These are phyloP conservation scores for Cucurbita ficifolia DNA, from an alignment of 306 rosid genomes.

Conservation along the genomic window DNA sequence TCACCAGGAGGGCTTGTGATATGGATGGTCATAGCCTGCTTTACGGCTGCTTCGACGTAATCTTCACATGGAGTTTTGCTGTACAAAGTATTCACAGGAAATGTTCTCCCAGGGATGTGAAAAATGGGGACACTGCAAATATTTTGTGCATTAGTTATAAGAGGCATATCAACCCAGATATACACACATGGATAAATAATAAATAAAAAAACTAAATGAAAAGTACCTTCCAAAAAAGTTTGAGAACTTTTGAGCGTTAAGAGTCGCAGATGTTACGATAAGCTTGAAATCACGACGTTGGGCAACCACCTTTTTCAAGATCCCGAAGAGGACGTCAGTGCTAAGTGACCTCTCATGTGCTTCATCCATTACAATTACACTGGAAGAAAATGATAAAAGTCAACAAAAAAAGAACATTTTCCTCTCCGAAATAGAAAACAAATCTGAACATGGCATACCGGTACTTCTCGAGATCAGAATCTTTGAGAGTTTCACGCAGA, in stretches of 20 bases:
- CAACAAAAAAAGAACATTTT: neutral
- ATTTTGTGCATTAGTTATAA: neutral
- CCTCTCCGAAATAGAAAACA: neutral
- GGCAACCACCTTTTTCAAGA: conserved; percentile 89
- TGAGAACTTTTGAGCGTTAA: conserved; percentile 83
- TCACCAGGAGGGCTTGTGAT: conserved; percentile 92
- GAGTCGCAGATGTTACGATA: conserved; percentile 92
- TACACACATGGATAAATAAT: neutral
- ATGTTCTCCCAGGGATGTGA: conserved; percentile 94
- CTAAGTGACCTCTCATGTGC: conserved; percentile 93
- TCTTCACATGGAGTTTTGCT: conserved; percentile 93
- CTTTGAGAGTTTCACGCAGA: conserved; percentile 91
- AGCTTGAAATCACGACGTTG: conserved; percentile 93
- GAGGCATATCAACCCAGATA: neutral
- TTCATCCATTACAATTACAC: conserved; percentile 96
- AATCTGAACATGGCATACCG: conserved; percentile 37
- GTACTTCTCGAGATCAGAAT: conserved; percentile 89
- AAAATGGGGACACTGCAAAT: conserved; percentile 77
- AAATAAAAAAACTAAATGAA: neutral
- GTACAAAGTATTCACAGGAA: conserved; percentile 72
- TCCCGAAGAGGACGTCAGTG: conserved; percentile 93
- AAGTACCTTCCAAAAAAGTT: conserved; percentile 88
- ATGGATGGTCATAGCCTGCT: conserved; percentile 99
- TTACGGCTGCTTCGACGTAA: conserved; percentile 93
- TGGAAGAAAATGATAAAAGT: conserved; percentile 19